These are phyloP conservation scores for Comarum palustre DNA, from an alignment of 306 rosid species.

Conservation along the genomic window DNA sequence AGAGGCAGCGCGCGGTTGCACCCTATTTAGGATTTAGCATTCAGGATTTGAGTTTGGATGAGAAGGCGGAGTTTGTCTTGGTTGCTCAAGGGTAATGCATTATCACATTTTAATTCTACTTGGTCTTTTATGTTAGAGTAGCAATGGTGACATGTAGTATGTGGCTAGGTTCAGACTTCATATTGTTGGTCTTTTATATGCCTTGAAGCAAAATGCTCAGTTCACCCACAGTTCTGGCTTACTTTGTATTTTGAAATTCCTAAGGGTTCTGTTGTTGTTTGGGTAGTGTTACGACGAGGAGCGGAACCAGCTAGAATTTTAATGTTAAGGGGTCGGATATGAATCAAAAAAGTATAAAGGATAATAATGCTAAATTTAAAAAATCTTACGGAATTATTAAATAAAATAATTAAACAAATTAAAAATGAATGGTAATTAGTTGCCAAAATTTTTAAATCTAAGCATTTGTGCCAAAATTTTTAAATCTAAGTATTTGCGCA, in stretches of 20 bases:
- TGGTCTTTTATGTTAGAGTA: not conserved
- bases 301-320: no score
- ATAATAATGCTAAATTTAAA: no score
- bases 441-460: no score
- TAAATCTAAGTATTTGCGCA: no score
- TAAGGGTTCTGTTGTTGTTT: not conserved
- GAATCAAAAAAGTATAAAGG: no score
- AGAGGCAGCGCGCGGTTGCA: conserved; percentile 71
- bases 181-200: not conserved
- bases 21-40: conserved; percentile 77
- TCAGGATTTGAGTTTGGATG: conserved; percentile 68
- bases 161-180: not conserved
- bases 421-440: no score
- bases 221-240: not conserved
- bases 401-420: no score
- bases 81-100: conserved; percentile 68
- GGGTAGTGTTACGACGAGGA: conserved; percentile 45
- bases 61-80: conserved; percentile 82
- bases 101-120: conserved; percentile 8
- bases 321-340: no score
- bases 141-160: not conserved
- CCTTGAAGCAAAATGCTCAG: not conserved
- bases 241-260: not conserved
- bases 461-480: no score
- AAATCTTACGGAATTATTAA: no score